A percentile compares a stretch with the other conserved stretches of the same genome.
These are phyloP conservation scores for Vachellia collinsii DNA, from an alignment of 306 rosid genomes.

Conservation along the genomic window DNA sequence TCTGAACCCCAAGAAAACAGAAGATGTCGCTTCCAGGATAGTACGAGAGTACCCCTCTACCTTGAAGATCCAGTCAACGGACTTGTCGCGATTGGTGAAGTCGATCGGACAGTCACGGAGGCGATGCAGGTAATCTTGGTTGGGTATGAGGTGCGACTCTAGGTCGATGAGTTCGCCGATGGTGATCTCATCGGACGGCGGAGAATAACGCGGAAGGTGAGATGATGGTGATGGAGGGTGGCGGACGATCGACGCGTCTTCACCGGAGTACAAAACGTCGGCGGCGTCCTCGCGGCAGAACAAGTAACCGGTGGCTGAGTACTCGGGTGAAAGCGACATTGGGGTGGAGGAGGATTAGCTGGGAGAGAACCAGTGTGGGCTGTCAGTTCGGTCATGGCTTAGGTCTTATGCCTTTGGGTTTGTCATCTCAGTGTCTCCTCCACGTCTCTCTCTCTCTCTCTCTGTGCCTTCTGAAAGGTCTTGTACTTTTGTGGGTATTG, in stretches of 20 bases:
- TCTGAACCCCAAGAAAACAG: not conserved
- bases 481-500: not conserved
- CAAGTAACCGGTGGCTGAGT: slow-evolving; percentile 30
- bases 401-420: slow-evolving; percentile 37
- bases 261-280: not conserved
- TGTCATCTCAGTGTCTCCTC: slow-evolving; percentile 26
- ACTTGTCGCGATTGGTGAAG: slow-evolving; percentile 57
- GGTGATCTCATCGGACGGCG: slow-evolving; percentile 23
- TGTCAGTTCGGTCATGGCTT: slow-evolving; percentile 41
- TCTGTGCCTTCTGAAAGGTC: not conserved
- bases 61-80: slow-evolving; percentile 82
- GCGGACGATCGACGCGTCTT: slow-evolving; percentile 26
- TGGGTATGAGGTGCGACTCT: slow-evolving; percentile 49
- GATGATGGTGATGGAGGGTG: not conserved
- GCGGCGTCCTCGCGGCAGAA: slow-evolving; percentile 40
- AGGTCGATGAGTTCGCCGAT: slow-evolving; percentile 35
- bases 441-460: not conserved
- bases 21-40: not conserved
- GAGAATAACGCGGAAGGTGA: not conserved
- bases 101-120: slow-evolving; percentile 49
- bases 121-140: slow-evolving; percentile 44
- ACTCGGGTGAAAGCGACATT: slow-evolving; percentile 40
- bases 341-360: not conserved
- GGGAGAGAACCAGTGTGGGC: not conserved
- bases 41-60: slow-evolving; percentile 15